These are phyloP conservation scores for Lasiosphaeriaceae sp. DNA, from an alignment of 495 filamentous ascomycete species.

Conservation along the genomic window DNA sequence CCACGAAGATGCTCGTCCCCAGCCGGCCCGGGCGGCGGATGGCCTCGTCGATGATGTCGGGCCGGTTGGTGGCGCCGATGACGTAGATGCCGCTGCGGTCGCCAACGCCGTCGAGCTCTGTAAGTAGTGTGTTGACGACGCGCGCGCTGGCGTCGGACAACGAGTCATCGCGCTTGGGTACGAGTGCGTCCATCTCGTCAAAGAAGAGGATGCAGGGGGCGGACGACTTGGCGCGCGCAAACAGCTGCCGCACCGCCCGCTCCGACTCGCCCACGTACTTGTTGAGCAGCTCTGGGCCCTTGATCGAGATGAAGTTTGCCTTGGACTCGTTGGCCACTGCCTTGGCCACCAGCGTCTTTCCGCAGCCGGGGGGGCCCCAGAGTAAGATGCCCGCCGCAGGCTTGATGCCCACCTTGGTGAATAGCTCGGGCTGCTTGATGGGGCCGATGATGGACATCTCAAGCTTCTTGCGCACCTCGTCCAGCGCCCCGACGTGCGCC, in stretches of 20 bases:
- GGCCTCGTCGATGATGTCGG: conserved; percentile 93
- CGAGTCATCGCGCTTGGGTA: conserved; percentile 76
- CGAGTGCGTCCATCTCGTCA: conserved; percentile 91
- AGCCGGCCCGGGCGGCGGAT: conserved; percentile 91
- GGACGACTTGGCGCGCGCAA: conserved; percentile 78
- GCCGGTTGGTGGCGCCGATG: conserved; percentile 90
- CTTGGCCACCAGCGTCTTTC: conserved; percentile 94
- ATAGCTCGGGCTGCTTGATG: conserved; percentile 79
- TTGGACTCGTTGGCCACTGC: conserved; percentile 92
- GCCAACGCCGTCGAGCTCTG: conserved; percentile 85
- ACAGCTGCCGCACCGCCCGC: conserved; percentile 87
- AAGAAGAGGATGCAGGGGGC: conserved; percentile 97
- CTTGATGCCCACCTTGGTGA: conserved; percentile 75
- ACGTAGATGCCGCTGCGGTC: conserved; percentile 87
- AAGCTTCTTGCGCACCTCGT: conserved; percentile 74
- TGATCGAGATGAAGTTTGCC: conserved; percentile 97
- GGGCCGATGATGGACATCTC: conserved; percentile 87
- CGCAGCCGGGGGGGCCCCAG: conserved; percentile 96
- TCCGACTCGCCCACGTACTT: conserved; percentile 97
- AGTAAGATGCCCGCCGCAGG: conserved; percentile 88
- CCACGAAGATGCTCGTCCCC: conserved; percentile 86
- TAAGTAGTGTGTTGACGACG: conserved; percentile 95
- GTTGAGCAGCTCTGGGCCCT: conserved; percentile 89
- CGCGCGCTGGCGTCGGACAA: conserved; percentile 79
- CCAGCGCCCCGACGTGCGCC: conserved; percentile 85